Conservation (phyloP, 345 rosid species). For the Clarkia xantiana region DNA sequence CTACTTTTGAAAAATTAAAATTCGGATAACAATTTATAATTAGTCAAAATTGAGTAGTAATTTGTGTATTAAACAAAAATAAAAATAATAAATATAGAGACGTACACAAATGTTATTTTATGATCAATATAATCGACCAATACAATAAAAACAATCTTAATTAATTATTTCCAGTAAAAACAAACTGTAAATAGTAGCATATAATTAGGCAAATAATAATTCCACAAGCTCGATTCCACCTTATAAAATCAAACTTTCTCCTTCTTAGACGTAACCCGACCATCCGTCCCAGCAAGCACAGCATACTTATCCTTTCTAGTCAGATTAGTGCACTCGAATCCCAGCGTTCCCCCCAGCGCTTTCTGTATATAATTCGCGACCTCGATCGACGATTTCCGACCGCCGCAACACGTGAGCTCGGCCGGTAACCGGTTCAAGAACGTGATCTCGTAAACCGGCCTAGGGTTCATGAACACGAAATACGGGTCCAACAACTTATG, state of each 20-base stretch:
- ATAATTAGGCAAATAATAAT: too few species aligned
- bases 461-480: conserved; percentile 85
- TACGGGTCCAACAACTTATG: conserved; percentile 75
- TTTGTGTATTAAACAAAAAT: too few species aligned
- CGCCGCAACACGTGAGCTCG: conserved; percentile 67
- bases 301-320: conserved; percentile 94
- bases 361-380: conserved; percentile 84
- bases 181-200: too few species aligned
- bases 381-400: conserved; percentile 68
- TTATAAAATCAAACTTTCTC: conserved; percentile 14
- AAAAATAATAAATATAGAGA: too few species aligned
- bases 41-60: too few species aligned
- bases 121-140: too few species aligned
- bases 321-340: conserved; percentile 80
- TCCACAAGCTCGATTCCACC: too few species aligned
- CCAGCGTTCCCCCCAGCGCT: conserved; percentile 71
- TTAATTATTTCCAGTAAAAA: too few species aligned
- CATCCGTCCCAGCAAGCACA: conserved; percentile 81
- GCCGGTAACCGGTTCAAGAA: conserved; percentile 70
- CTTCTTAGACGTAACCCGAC: conserved; percentile 40
- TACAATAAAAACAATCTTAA: too few species aligned
- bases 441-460: conserved; percentile 80
- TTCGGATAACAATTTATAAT: too few species aligned
- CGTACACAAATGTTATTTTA: too few species aligned
- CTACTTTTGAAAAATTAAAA: too few species aligned